Base-by-base conservation (phyloP, 805 yeast genomes). In the Zygosaccharomyces rouxii region DNA sequence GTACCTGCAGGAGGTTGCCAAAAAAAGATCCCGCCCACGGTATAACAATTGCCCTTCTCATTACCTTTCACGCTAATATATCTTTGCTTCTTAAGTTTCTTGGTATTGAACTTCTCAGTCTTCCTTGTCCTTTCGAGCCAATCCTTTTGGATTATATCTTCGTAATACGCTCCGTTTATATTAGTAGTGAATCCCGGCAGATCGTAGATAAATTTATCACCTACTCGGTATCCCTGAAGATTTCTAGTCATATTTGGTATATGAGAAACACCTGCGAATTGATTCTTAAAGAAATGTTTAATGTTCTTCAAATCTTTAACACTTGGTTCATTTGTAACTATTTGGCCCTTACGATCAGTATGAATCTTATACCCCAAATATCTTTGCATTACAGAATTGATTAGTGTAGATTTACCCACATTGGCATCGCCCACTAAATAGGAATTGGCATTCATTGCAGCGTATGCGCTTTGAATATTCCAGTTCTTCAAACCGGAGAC, bases 161-260 rank as follows among this genome's bases (percentile, higher is more conserved):
- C 71, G 5, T 69, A 49, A 26, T 58, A 54, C 7, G 49, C 35
- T 18, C 55, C 58, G 22, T 60, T 54, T 4, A 58, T 37, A n/a
- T 56, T 46, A 11, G 45, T 49, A 5, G 62, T 51, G 39, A 67
- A 71, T 2, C 77, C 77, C 4, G 77, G 77, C 5, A 72, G 55
- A 55, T 73, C 77, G 52, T 60, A 53, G 3, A 71, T 48, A 0
- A 54, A 37, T 25, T 67, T 63, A 11, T 62, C 66, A 16, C 51
- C 56, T 14, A 76, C 62, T 6, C 64, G 57, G 53, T 66, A 78
- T 4, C 65, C 68, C 47, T 78, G 73, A 11, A 73, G 57, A 3
- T 71, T 74, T 57, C 87, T 73, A 0, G 96, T 89, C 62, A 82
- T 79, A 23, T 89, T 89, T 0, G 96, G 96, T 40, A 84, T 66